Conservation (phyloP, 1,284 basidiomycete species). For the Fereydounia khargensis region DNA sequence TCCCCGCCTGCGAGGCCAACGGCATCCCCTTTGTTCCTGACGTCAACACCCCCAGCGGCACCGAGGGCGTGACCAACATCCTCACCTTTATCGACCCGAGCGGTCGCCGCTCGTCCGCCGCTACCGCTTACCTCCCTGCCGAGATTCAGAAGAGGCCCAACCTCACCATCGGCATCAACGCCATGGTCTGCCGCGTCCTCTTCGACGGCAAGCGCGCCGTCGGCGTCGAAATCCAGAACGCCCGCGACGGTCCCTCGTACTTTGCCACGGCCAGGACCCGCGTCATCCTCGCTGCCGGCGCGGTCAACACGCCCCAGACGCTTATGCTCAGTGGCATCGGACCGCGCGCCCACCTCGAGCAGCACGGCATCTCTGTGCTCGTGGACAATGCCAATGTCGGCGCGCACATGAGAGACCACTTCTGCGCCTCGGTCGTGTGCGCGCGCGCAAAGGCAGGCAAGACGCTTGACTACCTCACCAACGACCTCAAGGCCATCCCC, state of each 20-base stretch:
- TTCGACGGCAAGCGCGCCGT: constrained; percentile 33
- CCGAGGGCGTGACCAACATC: constrained; percentile 33
- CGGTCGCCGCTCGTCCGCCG: constrained; percentile 36
- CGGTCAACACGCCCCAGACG: constrained; percentile 62
- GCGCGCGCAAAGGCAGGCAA: constrained; percentile 14
- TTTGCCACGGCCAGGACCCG: constrained; percentile 50
- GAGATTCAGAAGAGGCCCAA: constrained; percentile 35
- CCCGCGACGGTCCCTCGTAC: constrained; percentile 19
- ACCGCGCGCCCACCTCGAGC: constrained; percentile 18
- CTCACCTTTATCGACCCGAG: constrained; percentile 40
- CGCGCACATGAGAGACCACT: constrained; percentile 43
- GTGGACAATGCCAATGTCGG: constrained; percentile 37
- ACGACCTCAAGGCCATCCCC: constrained; percentile 17
- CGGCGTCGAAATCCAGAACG: constrained; percentile 37
- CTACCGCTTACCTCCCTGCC: constrained; percentile 36
- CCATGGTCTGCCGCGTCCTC: constrained; percentile 34
- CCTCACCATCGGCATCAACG: constrained; percentile 38
- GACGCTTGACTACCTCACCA: constrained; percentile 30
- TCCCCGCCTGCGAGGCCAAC: constrained; percentile 28
- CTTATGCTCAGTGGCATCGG: constrained; percentile 72
- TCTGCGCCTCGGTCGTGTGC: constrained; percentile 27
- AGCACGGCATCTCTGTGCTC: constrained; percentile 26
- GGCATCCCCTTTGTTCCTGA: constrained; percentile 38
- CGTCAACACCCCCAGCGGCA: constrained; percentile 34
- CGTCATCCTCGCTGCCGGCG: constrained; percentile 61